These are phyloP conservation scores for Hygrocybe punicea DNA, from an alignment of 768 basidiomycete genomes.

Conservation along the genomic window DNA sequence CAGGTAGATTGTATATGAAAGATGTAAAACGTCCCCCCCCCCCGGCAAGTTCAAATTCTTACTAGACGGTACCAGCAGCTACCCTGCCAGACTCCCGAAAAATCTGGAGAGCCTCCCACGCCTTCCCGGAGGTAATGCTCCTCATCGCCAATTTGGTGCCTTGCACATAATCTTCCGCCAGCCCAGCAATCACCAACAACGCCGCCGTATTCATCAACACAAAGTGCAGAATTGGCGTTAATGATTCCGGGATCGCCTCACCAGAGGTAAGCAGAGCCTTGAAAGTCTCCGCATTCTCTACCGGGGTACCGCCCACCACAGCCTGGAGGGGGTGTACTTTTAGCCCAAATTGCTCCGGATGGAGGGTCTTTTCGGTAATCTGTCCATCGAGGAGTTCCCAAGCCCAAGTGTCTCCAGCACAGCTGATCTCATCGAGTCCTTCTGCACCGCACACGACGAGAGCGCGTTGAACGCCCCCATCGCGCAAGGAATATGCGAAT, in stretches of 20 bases:
- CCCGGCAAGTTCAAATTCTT: no score
- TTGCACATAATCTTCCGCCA: conserved; percentile 64
- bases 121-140: no score
- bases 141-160: conserved; percentile 67
- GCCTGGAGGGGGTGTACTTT: conserved; percentile 64
- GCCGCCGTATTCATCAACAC: conserved; percentile 88
- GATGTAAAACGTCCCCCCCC: no score
- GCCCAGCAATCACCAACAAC: conserved; percentile 80
- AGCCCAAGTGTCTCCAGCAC: conserved; percentile 83
- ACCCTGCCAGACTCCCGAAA: conserved; percentile 46
- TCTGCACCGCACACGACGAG: conserved; percentile 93
- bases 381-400: conserved; percentile 64
- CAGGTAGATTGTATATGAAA: no score
- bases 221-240: conserved; percentile 75
- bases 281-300: conserved; percentile 79
- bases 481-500: conserved; percentile 71
- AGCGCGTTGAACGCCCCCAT: conserved; percentile 73
- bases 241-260: conserved; percentile 47
- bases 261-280: conserved; percentile 59
- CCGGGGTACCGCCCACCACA: conserved; percentile 74
- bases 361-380: conserved; percentile 60
- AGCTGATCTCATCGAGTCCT: conserved; percentile 93
- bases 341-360: conserved; percentile 77
- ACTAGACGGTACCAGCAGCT: conserved; percentile 15
- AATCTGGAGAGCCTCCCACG: conserved; percentile 47